Evolutionary conservation across 192 early-diverging fungal genomes (phyloP).

Genomic region (Gaertneriomyces sp.): DNA sequence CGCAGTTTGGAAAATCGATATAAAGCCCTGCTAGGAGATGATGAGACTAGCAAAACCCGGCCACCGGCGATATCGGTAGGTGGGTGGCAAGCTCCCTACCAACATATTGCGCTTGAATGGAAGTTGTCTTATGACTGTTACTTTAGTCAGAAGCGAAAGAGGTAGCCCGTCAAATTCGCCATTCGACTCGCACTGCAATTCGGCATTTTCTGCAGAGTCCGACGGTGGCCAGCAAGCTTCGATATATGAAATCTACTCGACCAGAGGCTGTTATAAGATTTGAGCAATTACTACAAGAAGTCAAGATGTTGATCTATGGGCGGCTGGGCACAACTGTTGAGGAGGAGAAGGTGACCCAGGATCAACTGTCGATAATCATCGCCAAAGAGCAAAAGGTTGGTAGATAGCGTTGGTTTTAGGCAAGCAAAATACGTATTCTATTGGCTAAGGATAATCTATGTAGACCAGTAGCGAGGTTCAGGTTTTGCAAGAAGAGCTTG

Average conservation of each 20-base stretch:
- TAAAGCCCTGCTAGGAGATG: constrained; percentile 23
- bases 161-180: constrained; percentile 29
- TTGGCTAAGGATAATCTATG: not conserved
- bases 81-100: not conserved
- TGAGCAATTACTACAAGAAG: constrained; percentile 49
- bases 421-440: not conserved
- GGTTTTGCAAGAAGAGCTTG: constrained; percentile 44
- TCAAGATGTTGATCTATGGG: constrained; percentile 52
- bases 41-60: not conserved
- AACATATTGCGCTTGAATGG: too few relatives aligned
- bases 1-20: constrained; percentile 42
- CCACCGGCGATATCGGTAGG: not conserved
- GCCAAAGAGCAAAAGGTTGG: constrained; percentile 57
- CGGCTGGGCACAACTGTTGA: constrained; percentile 49
- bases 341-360: constrained; percentile 51
- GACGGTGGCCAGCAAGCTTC: constrained; percentile 39
- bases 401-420: constrained; percentile 3
- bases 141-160: constrained; percentile 42
- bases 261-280: constrained; percentile 31
- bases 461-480: constrained; percentile 48
- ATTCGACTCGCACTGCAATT: constrained; percentile 33
- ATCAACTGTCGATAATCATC: constrained; percentile 49
- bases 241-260: constrained; percentile 44
- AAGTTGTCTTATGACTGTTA: too few relatives aligned
- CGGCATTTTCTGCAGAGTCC: constrained; percentile 51